phyloP scores from a whole-genome alignment of 2,329 filamentous ascomycete genomes.

The Raffaelea ambrosiae region DNA sequence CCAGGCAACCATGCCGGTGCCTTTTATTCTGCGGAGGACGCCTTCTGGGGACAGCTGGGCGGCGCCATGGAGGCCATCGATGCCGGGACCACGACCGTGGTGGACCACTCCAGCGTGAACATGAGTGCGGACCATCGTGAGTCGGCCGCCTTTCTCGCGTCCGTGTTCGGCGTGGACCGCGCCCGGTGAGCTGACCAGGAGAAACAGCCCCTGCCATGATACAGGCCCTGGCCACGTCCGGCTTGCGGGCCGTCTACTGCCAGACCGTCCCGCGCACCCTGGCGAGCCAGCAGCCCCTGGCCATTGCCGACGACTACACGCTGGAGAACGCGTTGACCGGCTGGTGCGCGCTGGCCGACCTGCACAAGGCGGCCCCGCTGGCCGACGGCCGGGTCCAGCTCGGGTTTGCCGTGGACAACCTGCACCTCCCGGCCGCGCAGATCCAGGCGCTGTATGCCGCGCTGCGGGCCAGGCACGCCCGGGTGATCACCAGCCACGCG shows the following conservation, averaged over 20 bases:
- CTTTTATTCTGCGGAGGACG: not conserved
- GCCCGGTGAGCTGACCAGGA: no score
- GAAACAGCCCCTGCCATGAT: constrained; percentile 11
- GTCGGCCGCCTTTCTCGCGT: not conserved
- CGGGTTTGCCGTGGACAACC: constrained; percentile 34
- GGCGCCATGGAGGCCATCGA: constrained; percentile 2
- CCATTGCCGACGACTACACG: constrained; percentile 17
- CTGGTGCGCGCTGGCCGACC: constrained; percentile 26
- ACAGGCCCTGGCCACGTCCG: constrained; percentile 30
- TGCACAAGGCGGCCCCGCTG: constrained; percentile 22
- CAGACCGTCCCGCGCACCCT: constrained; percentile 26
- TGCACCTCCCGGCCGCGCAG: constrained; percentile 27
- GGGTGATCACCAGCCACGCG: constrained; percentile 32
- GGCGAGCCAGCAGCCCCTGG: constrained; percentile 21
- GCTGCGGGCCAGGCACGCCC: constrained; percentile 25
- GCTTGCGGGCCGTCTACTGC: constrained; percentile 36
- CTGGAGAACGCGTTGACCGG: not conserved
- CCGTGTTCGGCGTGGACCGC: no score
- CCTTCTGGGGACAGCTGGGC: constrained; percentile 1
- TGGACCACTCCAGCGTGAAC: constrained; percentile 18
- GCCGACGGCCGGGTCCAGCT: constrained; percentile 33
- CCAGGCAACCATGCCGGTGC: not conserved
- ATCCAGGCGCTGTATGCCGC: constrained; percentile 27
- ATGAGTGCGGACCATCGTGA: not conserved
- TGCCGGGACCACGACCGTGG: constrained; percentile 1